Evolutionary conservation across 441 rosid genomes (phyloP).

Genomic region (Adansonia madagascariensis): DNA sequence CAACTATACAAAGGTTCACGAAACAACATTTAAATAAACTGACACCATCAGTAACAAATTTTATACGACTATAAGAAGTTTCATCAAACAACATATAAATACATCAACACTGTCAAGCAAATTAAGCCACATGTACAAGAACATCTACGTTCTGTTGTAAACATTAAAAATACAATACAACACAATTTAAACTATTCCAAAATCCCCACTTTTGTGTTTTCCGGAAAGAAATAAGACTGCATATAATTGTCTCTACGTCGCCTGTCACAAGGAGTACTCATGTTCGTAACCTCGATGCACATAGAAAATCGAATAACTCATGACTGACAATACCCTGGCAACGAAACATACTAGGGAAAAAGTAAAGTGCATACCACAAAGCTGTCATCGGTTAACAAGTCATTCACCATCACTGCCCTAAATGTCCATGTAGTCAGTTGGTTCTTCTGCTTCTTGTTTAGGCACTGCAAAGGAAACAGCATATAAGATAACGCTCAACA

Average conservation of each 20-base stretch:
- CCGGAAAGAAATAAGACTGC: neutral
- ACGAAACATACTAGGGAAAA: slow-evolving; percentile 23
- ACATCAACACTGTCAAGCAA: neutral
- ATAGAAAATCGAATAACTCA: slow-evolving; percentile 9
- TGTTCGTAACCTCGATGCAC: neutral
- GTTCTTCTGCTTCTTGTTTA: slow-evolving; percentile 71
- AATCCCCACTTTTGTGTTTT: neutral
- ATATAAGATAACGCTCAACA: slow-evolving; percentile 14
- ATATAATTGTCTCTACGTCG: neutral
- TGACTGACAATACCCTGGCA: neutral
- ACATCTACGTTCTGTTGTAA: neutral
- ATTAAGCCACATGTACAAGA: too few species aligned
- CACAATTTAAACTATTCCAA: neutral
- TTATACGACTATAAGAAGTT: neutral
- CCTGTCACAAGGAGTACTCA: neutral
- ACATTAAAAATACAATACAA: neutral
- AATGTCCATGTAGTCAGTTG: slow-evolving; percentile 65
- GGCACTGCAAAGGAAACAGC: slow-evolving; percentile 50
- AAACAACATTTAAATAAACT: slow-evolving; percentile 21
- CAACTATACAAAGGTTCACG: slow-evolving; percentile 46
- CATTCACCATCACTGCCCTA: slow-evolving; percentile 83
- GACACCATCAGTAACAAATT: neutral
- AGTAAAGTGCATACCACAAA: slow-evolving; percentile 64
- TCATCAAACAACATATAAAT: too few species aligned
- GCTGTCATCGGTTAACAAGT: slow-evolving; percentile 91